Base-by-base conservation (phyloP, 2,329 filamentous ascomycete species). In the Ilyonectria robusta region DNA sequence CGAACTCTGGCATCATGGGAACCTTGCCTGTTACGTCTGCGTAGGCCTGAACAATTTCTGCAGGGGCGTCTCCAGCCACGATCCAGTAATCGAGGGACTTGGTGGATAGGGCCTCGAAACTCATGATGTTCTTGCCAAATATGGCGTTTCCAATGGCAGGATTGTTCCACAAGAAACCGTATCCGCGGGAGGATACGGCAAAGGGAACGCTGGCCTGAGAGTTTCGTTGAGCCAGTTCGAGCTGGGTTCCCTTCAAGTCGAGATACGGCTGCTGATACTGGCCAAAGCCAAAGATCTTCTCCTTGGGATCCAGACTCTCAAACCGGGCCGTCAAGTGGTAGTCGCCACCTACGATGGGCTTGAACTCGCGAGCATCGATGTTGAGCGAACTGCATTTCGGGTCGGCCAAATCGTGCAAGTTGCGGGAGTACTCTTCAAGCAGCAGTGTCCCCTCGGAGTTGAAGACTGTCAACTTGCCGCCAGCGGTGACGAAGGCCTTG, bases 1-100 rank as follows among this genome's bases (percentile, higher is more conserved):
- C 89, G 70, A 90, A 91, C 71, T 92, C 89, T 2, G 90, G 90
- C 89, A 92, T 92, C 85, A 89, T 88, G 0, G 90, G 90, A 0
- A 87, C 88, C 40, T 83, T 85, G 0, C 90, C 90, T 0, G 89
- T 90, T 2, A 83, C 87, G 6, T 79, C 78, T 0, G 86, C 85
- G 70, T 92, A 92, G 0, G 84, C 81, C 66, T 88, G 81, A 7
- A 86, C 84, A 47, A 92, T 90, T 40, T 88, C 82, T 0, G 82
- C 81, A 0, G 89, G 89, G 0, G 82, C 82, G 44, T 88, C 84
- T 0, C 86, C 88, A 0, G 86, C 87, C 0, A 91, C 88, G 35
- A 92, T 76, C 90, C 90, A 92, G 70, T 91, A 91, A 70, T 92
- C 90, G 0, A 92, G 79, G 1, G 80, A 78, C 10, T 84, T 84